Base-by-base conservation (phyloP, 2,329 filamentous ascomycete genomes). In the Xylariaceae sp. region DNA sequence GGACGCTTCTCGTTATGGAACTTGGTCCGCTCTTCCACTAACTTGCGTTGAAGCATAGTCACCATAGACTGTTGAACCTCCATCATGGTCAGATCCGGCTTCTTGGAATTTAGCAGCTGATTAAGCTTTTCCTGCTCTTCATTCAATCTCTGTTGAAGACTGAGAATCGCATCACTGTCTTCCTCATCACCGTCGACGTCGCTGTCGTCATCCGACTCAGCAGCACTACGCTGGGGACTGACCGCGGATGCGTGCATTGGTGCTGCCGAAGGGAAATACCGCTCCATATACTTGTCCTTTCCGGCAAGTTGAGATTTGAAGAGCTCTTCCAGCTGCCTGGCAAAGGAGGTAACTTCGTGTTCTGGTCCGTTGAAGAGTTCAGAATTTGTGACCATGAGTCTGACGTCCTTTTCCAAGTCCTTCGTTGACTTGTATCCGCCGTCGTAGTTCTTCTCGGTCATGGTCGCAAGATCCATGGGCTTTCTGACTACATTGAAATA, bases 401-500 rank as follows among this genome's bases (percentile, higher is more conserved):
- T 83, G 57, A 96, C 84, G 69, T 96, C 92, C 60, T 82, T 82
- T 70, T 96, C 89, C 67, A 97, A 91, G 51, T 97, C 92, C 73
- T 91, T 92, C 0, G 90, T 82, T 58, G 82, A 90, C 65, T 85
- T 82, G 70, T 97, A 97, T 58, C 91, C 84, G 30, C 92, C 91
- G 10, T 80, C 80, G 66, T 88, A 85, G 47, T 97, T 80, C 74
- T 95, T 95, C 48, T 81, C 80, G 42, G 83, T 80, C 70, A 96
- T 88, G n/a, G 90, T 96, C 13, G 82, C 80, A 53, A 97, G 80
- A 73, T 99, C 93, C 93, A 97, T 99, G 0, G 94, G 94, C 72
- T 92, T 91, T 79, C 96, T 97, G 76, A 99, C 92, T 62, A 97
- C 80, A 69, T 88, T 91, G 73, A 94, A 90, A 72, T 99, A 99